Conservation (phyloP, 2,329 filamentous ascomycete species). For the Ophiocordyceps camponoti-saundersi region DNA sequence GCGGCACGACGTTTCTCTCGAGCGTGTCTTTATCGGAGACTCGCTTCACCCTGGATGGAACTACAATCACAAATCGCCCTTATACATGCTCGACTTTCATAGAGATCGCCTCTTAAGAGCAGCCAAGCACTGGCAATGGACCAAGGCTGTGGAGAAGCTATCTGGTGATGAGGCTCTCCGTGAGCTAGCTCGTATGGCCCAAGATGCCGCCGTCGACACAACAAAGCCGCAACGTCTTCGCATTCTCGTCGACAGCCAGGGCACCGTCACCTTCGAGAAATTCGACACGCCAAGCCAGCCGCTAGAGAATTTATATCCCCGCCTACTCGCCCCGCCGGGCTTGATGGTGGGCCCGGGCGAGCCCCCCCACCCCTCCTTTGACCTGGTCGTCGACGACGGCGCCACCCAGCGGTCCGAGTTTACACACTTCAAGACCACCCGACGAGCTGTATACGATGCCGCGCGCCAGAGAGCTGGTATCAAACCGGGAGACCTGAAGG, state of each 20-base stretch:
- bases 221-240: slow-evolving; percentile 30
- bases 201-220: slow-evolving; percentile 17
- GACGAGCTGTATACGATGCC: slow-evolving; percentile 51
- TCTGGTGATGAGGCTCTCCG: slow-evolving; percentile 27
- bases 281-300: slow-evolving; percentile 19
- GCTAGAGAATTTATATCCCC: slow-evolving; percentile 39
- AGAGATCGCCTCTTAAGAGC: slow-evolving; percentile 58
- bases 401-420: slow-evolving; percentile 36
- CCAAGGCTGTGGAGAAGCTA: slow-evolving; percentile 24
- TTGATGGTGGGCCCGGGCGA: slow-evolving; percentile 7
- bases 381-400: slow-evolving; percentile 26
- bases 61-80: slow-evolving; percentile 34
- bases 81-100: slow-evolving; percentile 70
- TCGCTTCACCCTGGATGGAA: slow-evolving; percentile 33
- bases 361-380: slow-evolving; percentile 16
- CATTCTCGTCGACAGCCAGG: slow-evolving; percentile 33
- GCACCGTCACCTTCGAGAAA: slow-evolving; percentile 25
- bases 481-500: slow-evolving; percentile 30
- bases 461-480: slow-evolving; percentile 49
- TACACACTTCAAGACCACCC: slow-evolving; percentile 76
- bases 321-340: slow-evolving; percentile 29
- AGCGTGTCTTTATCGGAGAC: slow-evolving; percentile 19
- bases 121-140: slow-evolving; percentile 39
- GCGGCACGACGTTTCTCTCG: slow-evolving; percentile 49
- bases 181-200: slow-evolving; percentile 14